Conservation (phyloP, 2,329 filamentous ascomycete genomes). For the Fusarium sp. region DNA sequence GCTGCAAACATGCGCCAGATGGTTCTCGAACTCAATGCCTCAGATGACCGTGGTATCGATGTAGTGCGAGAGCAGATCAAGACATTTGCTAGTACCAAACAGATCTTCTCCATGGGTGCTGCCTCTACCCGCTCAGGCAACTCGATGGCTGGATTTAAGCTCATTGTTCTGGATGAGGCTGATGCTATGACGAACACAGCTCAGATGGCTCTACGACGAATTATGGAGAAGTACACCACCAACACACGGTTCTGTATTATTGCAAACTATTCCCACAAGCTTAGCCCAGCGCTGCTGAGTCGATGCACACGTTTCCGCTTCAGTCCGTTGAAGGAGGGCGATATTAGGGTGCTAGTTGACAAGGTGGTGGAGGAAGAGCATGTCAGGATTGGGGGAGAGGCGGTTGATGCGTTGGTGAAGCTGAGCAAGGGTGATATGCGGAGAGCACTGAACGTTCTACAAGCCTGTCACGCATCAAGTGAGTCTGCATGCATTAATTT, state of each 20-base stretch:
- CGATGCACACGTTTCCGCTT: conserved; percentile 96
- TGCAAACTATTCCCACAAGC: conserved; percentile 98
- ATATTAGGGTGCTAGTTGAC: conserved; percentile 88
- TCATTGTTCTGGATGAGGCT: conserved; percentile 98
- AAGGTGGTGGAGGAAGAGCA: conserved; percentile 89
- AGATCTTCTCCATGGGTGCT: conserved; percentile 84
- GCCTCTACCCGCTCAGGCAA: conserved; percentile 58
- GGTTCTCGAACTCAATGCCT: conserved; percentile 97
- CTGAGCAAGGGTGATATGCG: conserved; percentile 97
- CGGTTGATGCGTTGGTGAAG: conserved; percentile 83
- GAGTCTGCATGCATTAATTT: conserved; percentile 50
- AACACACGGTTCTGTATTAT: conserved; percentile 99
- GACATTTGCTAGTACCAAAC: conserved; percentile 97
- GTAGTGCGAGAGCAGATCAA: conserved; percentile 99
- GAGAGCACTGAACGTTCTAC: conserved; percentile 91
- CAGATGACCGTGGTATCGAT: conserved; percentile 96
- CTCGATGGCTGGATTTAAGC: conserved; percentile 82
- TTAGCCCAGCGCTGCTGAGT: conserved; percentile 91
- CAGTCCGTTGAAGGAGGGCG: conserved; percentile 87
- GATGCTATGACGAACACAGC: conserved; percentile 99
- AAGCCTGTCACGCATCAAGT: conserved; percentile 96
- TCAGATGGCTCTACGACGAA: conserved; percentile 94
- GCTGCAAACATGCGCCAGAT: conserved; percentile 94
- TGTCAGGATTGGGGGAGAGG: conserved; percentile 84
- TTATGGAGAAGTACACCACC: conserved; percentile 99